Base-by-base conservation (phyloP, 2,329 filamentous ascomycete species). In the Conoideocrella luteorostrata region DNA sequence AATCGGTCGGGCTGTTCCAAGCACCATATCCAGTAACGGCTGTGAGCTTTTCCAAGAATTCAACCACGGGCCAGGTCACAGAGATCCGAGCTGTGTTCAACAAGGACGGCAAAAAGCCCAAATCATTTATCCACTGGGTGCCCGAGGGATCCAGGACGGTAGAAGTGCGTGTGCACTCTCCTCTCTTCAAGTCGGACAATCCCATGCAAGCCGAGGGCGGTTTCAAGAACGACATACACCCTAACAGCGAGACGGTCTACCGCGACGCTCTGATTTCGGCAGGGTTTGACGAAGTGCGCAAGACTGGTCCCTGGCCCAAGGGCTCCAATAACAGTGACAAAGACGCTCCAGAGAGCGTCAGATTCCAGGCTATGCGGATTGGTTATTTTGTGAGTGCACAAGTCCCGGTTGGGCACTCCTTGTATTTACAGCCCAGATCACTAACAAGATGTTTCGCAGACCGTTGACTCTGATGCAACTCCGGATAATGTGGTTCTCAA, bases 91-190 rank as follows among this genome's bases (percentile, higher is more conserved):
- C 62, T 17, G 56, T 65, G 1, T 84, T 80, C 47, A 82, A 84
- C 50, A 82, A 82, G 39, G 83, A 86, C 43, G 78, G 74, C 30
- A 78, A 80, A 57, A 77, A 80, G 53, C 80, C 83, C 35, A 89
- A 90, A 65, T 80, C 87, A 2, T 84, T 76, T 59, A 93, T 95
- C 60, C 88, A 94, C 58, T 95, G 88, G 89, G 85, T 94, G 4
- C 53, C 80, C 12, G 76, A 80, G 32, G 82, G 78, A 1, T 74
- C 81, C 1, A 72, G 72, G 6, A 77, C 79, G 48, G 84, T 82
- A 11, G 82, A 88, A 62, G 84, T 80, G 29, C 82, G 88, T 41
- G 71, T 90, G 39, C 83, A 89, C 67, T 84, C 88, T 59, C 71
- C 78, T 2, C 75, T 95, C 1, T 95, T 95, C 76, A 88, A 86